These are phyloP conservation scores for Zygosaccharomyces siamensis DNA, from an alignment of 805 yeast genomes.

Conservation along the genomic window DNA sequence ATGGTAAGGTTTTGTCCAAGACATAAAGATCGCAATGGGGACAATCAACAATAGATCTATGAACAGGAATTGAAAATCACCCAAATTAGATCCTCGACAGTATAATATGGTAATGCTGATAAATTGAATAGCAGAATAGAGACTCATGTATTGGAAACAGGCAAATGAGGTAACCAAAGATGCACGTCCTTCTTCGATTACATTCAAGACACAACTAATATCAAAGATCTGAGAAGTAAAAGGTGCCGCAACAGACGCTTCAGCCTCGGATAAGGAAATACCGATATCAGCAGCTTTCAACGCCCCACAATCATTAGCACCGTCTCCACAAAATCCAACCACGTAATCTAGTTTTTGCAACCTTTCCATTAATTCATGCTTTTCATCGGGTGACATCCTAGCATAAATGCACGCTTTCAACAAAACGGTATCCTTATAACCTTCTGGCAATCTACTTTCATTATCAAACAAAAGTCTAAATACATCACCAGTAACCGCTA, in stretches of 20 bases:
- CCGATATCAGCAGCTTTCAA: constrained; percentile 97
- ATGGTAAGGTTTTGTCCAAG: constrained; percentile 84
- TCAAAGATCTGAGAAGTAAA: constrained; percentile 89
- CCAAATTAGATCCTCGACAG: constrained; percentile 84
- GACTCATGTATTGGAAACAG: constrained; percentile 96
- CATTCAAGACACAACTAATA: constrained; percentile 86
- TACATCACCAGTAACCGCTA: constrained; percentile 91
- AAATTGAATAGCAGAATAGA: constrained; percentile 95
- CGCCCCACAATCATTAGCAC: constrained; percentile 99
- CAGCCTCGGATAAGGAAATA: constrained; percentile 91
- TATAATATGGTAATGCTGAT: constrained; percentile 80
- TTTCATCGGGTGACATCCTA: constrained; percentile 98
- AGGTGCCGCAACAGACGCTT: constrained; percentile 98
- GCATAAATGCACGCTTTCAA: constrained; percentile 79
- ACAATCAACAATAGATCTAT: constrained; percentile 86
- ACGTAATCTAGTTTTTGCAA: constrained; percentile 82
- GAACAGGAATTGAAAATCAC: constrained; percentile 94
- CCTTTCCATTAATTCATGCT: constrained; percentile 89
- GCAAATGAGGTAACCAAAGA: constrained; percentile 92
- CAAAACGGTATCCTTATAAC: constrained; percentile 52
- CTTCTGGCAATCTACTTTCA: constrained; percentile 31
- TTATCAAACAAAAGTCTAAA: constrained; percentile 66
- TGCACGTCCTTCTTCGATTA: constrained; percentile 91
- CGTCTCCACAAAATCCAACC: constrained; percentile 98
- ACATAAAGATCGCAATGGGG: constrained; percentile 95